Conservation (phyloP, 176 grass and related monocot species). For the Cocos nucifera region DNA sequence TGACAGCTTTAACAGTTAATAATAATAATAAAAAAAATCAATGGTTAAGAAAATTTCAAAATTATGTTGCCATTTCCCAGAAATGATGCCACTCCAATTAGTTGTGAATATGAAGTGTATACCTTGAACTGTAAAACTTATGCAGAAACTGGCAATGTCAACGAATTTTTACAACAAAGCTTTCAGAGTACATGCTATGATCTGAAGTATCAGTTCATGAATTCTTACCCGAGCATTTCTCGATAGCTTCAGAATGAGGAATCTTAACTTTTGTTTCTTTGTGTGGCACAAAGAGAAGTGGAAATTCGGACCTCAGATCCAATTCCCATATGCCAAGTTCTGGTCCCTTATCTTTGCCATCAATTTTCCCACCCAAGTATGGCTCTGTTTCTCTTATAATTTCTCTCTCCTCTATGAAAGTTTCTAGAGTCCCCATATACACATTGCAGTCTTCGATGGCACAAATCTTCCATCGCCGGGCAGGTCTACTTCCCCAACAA, state of each 20-base stretch:
- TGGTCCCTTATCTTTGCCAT: conserved; percentile 52
- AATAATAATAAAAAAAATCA: no score
- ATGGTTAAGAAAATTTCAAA: no score
- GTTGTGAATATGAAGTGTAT: no score
- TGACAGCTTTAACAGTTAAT: no score
- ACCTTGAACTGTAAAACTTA: no score
- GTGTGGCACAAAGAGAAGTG: conserved; percentile 66
- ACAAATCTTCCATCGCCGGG: conserved; percentile 67
- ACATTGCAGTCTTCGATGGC: conserved; percentile 73
- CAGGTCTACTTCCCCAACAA: conserved; percentile 87
- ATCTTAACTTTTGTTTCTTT: conserved; percentile 81
- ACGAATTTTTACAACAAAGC: neutral
- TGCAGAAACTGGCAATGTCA: no score
- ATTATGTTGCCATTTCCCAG: no score
- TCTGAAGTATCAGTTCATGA: neutral
- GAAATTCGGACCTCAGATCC: conserved; percentile 81
- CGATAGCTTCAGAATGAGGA: conserved; percentile 72
- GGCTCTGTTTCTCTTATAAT: conserved; percentile 37
- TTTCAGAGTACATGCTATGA: neutral
- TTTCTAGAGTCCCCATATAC: conserved; percentile 87
- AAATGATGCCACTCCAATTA: no score
- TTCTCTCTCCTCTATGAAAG: conserved; percentile 84
- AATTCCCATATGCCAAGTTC: conserved; percentile 68
- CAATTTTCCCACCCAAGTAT: conserved; percentile 50
- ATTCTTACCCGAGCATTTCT: conserved; percentile 77